These are phyloP conservation scores for Nakaseomyces delphensis DNA, from an alignment of 1,139 yeast species.

Conservation along the genomic window DNA sequence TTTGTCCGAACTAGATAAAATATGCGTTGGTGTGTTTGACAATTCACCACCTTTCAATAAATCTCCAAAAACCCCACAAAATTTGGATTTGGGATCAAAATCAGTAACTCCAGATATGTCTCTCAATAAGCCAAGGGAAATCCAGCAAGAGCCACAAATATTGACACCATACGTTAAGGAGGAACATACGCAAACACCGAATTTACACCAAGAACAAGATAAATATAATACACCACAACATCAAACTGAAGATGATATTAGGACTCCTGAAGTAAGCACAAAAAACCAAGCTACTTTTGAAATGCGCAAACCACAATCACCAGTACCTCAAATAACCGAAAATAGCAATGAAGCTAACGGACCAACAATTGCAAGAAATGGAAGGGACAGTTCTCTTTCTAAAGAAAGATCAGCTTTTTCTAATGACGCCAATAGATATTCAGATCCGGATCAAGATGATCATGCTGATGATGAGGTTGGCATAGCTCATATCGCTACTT, in stretches of 20 bases:
- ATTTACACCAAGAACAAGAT: background rate
- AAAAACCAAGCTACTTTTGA: background rate
- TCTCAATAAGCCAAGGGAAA: background rate
- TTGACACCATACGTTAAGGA: background rate
- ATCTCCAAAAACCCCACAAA: slow-evolving; percentile 2
- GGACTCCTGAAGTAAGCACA: background rate
- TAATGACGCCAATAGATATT: background rate
- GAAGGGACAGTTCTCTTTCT: background rate
- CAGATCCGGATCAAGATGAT: slow-evolving; percentile 2
- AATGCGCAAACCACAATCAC: background rate
- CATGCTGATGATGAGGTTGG: slow-evolving; percentile 17
- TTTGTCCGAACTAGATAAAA: slow-evolving; percentile 31
- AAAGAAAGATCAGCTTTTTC: background rate
- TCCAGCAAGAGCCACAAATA: slow-evolving; percentile 1
- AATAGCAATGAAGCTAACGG: background rate
- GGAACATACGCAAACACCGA: background rate
- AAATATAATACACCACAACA: background rate
- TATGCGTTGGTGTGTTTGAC: slow-evolving; percentile 32
- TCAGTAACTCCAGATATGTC: background rate
- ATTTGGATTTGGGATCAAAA: background rate
- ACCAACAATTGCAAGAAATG: slow-evolving; percentile 4
- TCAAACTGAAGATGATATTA: background rate
- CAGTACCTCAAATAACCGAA: slow-evolving; percentile 1
- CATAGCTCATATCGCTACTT: slow-evolving; percentile 19
- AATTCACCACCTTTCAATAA: slow-evolving; percentile 7